Conservation (phyloP, 2,329 filamentous ascomycete species). For the Ceratocystis variospora region DNA sequence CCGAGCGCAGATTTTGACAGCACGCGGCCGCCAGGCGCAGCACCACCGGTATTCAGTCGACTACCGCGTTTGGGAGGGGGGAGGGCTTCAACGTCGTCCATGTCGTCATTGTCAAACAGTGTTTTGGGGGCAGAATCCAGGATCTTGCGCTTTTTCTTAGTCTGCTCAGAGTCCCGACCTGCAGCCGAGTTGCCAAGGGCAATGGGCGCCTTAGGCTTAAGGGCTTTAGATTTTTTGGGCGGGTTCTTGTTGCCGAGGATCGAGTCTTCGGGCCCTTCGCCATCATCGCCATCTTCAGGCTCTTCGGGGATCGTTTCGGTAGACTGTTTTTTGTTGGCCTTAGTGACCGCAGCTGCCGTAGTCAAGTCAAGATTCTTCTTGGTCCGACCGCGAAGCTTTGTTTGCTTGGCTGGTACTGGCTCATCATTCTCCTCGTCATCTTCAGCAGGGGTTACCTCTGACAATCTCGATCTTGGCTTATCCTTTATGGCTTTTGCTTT, state of each 20-base stretch:
- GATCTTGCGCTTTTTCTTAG: constrained; percentile 62
- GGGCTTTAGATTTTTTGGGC: constrained; percentile 16
- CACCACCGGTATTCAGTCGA: constrained; percentile 18
- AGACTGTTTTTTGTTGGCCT: constrained; percentile 4
- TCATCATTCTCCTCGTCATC: constrained; percentile 10
- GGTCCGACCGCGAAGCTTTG: constrained; percentile 12
- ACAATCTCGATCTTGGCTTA: constrained; percentile 16
- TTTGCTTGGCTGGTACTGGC: constrained; percentile 1
- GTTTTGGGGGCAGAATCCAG: constrained; percentile 36
- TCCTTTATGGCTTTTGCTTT: constrained; percentile 16
- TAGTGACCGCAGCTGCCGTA: not conserved
- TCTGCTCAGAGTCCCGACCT: constrained; percentile 29
- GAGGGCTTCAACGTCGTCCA: constrained; percentile 25
- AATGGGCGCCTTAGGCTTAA: constrained; percentile 14
- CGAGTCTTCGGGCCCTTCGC: constrained; percentile 7
- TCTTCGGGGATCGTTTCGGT: constrained; percentile 1
- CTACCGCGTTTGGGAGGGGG: constrained; percentile 9
- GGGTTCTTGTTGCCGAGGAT: constrained; percentile 7
- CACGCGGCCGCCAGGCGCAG: constrained; percentile 8
- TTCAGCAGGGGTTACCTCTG: constrained; percentile 11
- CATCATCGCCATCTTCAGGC: constrained; percentile 16
- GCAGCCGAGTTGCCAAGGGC: constrained; percentile 1
- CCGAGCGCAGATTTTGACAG: constrained; percentile 15
- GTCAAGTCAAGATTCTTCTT: constrained; percentile 12
- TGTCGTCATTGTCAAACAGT: constrained; percentile 54